Percentiles rank a stretch among this genome's conserved stretches.
These are phyloP conservation scores for Saccharomycopsis malanga DNA, from an alignment of 805 yeast genomes.

Conservation along the genomic window DNA sequence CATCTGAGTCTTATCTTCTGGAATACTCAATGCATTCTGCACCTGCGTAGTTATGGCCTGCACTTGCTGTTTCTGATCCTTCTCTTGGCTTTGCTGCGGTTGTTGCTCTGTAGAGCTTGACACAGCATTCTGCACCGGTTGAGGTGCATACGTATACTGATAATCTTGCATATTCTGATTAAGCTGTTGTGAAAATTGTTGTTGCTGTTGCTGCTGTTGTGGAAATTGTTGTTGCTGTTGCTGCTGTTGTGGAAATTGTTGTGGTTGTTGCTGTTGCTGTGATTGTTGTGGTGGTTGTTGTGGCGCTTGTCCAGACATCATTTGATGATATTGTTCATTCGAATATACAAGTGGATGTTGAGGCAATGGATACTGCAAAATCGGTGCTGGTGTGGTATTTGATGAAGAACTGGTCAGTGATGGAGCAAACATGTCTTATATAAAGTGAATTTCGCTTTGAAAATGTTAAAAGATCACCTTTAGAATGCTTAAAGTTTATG, in stretches of 20 bases:
- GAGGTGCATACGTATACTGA: not conserved
- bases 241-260: not conserved
- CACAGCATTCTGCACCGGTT: not conserved
- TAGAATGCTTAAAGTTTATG: too few relatives aligned
- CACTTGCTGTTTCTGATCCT: conserved; percentile 1
- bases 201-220: conserved; percentile 1
- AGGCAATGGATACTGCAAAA: not conserved
- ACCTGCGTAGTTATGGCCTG: not conserved
- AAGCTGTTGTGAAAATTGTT: not conserved
- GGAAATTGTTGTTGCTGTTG: not conserved
- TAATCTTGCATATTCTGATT: not conserved
- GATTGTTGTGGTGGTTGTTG: not conserved
- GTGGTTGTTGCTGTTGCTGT: not conserved
- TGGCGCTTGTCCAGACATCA: not conserved
- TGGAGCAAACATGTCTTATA: not conserved
- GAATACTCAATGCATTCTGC: not conserved
- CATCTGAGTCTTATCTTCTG: conserved; percentile 11
- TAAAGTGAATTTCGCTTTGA: too few relatives aligned
- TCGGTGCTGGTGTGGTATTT: not conserved
- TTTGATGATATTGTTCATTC: not conserved
- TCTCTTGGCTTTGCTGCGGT: not conserved
- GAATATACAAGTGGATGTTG: not conserved
- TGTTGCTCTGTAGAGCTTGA: too few relatives aligned
- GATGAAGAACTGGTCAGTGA: not conserved
- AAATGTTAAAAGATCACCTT: too few relatives aligned